Percentiles rank a stretch among this genome's conserved stretches.
phyloP scores from a whole-genome alignment of 768 basidiomycete genomes.

The Boletus rex-veris region DNA sequence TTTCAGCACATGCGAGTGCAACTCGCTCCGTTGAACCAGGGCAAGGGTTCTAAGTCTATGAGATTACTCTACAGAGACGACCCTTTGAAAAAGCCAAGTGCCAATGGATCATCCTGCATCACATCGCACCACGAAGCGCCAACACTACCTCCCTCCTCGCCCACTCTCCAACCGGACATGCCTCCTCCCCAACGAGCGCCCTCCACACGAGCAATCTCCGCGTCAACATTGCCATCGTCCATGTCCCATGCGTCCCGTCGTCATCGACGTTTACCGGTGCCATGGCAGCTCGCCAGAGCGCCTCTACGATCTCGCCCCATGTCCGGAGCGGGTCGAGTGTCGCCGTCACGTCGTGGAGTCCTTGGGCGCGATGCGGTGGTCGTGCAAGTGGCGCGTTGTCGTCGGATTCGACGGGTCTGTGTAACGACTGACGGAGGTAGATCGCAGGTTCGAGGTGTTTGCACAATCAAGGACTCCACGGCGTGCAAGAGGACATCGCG shows the following conservation, averaged over 20 bases:
- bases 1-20: too few species aligned
- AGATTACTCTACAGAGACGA: too few species aligned
- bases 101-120: neutral
- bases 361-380: constrained; percentile 35
- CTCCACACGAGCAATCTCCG: constrained; percentile 57
- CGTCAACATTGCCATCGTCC: constrained; percentile 53
- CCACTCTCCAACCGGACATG: constrained; percentile 50
- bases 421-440: neutral
- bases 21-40: too few species aligned
- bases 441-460: constrained; percentile 25
- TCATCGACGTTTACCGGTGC: constrained; percentile 1
- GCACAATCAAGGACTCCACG: constrained; percentile 27
- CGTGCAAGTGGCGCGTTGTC: constrained; percentile 7
- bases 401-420: neutral
- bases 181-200: constrained; percentile 39
- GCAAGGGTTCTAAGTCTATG: too few species aligned
- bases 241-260: constrained; percentile 1
- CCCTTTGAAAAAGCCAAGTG: too few species aligned
- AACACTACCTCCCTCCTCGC: constrained; percentile 33
- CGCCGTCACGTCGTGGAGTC: constrained; percentile 39
- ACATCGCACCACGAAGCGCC: neutral
- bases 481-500: constrained; percentile 31
- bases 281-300: constrained; percentile 36
- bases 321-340: constrained; percentile 31
- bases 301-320: constrained; percentile 54